A percentile compares a stretch with the other conserved stretches of the same genome.
Evolutionary conservation across 1,284 basidiomycete genomes (phyloP).

Genomic region (Cutaneotrichosporon sp.): DNA sequence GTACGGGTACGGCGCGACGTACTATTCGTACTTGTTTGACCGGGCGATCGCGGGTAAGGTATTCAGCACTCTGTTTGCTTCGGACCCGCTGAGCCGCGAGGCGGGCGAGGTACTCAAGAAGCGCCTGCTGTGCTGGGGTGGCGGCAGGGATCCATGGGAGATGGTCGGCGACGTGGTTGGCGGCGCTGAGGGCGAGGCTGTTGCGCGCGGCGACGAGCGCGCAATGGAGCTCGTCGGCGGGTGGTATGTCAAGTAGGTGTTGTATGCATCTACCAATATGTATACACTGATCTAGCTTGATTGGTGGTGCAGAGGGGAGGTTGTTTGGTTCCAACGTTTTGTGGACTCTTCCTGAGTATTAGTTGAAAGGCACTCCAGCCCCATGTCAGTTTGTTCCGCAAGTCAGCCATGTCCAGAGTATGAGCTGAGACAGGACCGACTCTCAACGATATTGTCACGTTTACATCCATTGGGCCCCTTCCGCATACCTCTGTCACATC

Average conservation of each 20-base stretch:
- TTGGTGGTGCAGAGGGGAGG: no score
- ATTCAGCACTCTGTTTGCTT: constrained; percentile 73
- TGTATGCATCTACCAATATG: constrained; percentile 1
- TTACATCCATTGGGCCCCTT: no score
- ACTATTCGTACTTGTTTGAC: constrained; percentile 96
- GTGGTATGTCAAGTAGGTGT: constrained; percentile 59
- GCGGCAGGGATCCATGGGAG: constrained; percentile 88
- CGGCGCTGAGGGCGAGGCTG: constrained; percentile 39
- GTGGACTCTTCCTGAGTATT: no score
- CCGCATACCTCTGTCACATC: no score
- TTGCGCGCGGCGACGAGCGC: constrained; percentile 63
- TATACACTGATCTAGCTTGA: background rate
- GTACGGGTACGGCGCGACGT: constrained; percentile 94
- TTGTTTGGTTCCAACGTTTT: no score
- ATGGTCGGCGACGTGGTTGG: constrained; percentile 79
- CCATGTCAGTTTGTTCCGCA: no score
- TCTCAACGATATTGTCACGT: no score
- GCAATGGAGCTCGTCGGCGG: constrained; percentile 86
- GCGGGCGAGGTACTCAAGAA: constrained; percentile 75
- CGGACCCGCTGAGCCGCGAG: constrained; percentile 62
- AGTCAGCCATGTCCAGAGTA: no score
- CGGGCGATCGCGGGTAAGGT: constrained; percentile 89
- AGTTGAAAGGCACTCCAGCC: no score
- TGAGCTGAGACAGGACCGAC: no score
- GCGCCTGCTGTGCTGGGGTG: constrained; percentile 76